Evolutionary conservation across 148 eudicot species (phyloP).

Genomic region (Silene uniflora): DNA sequence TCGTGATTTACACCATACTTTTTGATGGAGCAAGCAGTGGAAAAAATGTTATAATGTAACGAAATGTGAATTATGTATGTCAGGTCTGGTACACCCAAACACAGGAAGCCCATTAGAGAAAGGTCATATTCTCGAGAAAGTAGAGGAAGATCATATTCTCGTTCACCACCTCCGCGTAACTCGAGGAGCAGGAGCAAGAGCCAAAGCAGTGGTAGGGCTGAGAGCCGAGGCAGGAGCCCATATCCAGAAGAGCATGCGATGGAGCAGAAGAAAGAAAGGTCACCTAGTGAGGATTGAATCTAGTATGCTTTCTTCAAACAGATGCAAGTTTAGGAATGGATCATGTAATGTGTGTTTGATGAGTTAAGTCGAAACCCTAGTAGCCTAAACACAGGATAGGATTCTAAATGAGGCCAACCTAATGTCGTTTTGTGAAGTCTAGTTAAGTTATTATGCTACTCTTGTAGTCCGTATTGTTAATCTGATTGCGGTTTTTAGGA

Average conservation of each 20-base stretch:
- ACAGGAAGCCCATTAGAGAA: conserved; percentile 53
- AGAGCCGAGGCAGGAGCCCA: conserved; percentile 32
- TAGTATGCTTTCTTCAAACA: background rate
- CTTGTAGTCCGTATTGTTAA: no score
- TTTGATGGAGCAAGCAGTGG: background rate
- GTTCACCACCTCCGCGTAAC: conserved; percentile 37
- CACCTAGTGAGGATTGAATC: conserved; percentile 37
- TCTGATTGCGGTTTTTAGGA: no score
- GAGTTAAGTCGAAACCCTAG: background rate
- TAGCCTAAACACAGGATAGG: no score
- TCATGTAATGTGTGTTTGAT: background rate
- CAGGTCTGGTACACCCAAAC: conserved; percentile 81
- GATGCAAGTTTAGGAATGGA: background rate
- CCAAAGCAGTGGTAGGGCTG: conserved; percentile 18
- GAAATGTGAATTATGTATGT: conserved; percentile 16
- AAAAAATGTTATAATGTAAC: background rate
- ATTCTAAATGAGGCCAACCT: no score
- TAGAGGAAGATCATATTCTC: conserved; percentile 36
- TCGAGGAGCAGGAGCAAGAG: conserved; percentile 37
- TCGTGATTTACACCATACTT: background rate
- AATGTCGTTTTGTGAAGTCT: no score
- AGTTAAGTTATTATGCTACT: no score
- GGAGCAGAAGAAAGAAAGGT: conserved; percentile 40
- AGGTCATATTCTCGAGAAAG: conserved; percentile 51
- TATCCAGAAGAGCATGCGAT: conserved; percentile 33